Percentiles rank a stretch among this genome's conserved stretches.
These are phyloP conservation scores for rapeseed (Brassica napus) DNA, from an alignment of 345 rosid species.

Conservation along the genomic window Da-Ae NC_063452.1:58201501-58202000, in stretches of 20 bases:
- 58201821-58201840: conserved; percentile 14
- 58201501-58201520: too few species aligned
- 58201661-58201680: neutral
- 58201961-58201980: neutral
- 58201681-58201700: conserved; percentile 14
- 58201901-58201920: neutral
- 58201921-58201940: conserved; percentile 17
- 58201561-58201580: neutral
- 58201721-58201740: neutral
- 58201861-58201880: conserved; percentile 30
- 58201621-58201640: neutral
- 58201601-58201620: conserved; percentile 18
- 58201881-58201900: conserved; percentile 1
- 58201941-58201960: conserved; percentile 17
- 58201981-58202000: conserved; percentile 28
- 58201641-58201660: neutral
- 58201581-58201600: neutral
- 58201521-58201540: too few species aligned
- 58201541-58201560: neutral
- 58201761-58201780: conserved; percentile 14
- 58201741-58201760: conserved; percentile 13
- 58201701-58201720: conserved; percentile 11
- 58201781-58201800: conserved; percentile 36
- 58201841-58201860: neutral
- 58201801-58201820: conserved; percentile 23